Evolutionary conservation across 2,329 filamentous ascomycete species (phyloP).

Genomic region (Trichoderma aggressivum): DNA sequence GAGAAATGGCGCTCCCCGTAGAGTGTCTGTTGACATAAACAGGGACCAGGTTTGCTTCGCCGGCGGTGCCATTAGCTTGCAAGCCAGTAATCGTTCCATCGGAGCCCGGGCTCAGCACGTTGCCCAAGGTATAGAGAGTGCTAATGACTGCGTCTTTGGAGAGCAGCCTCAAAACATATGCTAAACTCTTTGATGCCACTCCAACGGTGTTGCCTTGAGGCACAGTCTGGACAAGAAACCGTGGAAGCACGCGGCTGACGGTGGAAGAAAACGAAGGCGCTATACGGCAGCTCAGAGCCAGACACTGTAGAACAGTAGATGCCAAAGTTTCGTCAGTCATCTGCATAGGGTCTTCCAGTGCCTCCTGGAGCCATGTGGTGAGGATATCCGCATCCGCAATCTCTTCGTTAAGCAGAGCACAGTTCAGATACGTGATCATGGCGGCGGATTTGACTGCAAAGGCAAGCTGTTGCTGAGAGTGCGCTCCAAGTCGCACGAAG

Average conservation of each 20-base stretch:
- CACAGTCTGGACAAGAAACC: slow-evolving; percentile 82
- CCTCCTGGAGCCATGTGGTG: slow-evolving; percentile 81
- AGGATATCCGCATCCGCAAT: slow-evolving; percentile 75
- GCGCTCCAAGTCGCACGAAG: slow-evolving; percentile 75
- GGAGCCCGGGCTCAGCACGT: slow-evolving; percentile 76
- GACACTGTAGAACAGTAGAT: slow-evolving; percentile 71
- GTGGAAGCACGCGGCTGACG: slow-evolving; percentile 74
- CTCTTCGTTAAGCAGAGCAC: slow-evolving; percentile 76
- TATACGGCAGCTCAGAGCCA: slow-evolving; percentile 76
- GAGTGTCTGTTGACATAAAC: slow-evolving; percentile 56
- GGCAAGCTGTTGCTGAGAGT: slow-evolving; percentile 81
- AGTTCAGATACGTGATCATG: slow-evolving; percentile 81
- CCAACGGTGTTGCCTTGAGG: slow-evolving; percentile 66
- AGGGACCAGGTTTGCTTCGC: slow-evolving; percentile 37
- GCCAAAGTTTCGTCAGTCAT: slow-evolving; percentile 79
- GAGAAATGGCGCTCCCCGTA: slow-evolving; percentile 73
- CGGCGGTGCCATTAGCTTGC: slow-evolving; percentile 42
- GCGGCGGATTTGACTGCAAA: slow-evolving; percentile 82
- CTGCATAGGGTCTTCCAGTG: slow-evolving; percentile 72
- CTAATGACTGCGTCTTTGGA: slow-evolving; percentile 94
- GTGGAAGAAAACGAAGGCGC: slow-evolving; percentile 69
- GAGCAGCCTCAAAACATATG: slow-evolving; percentile 73
- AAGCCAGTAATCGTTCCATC: slow-evolving; percentile 55
- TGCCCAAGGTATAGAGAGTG: slow-evolving; percentile 93
- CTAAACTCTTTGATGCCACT: slow-evolving; percentile 80